phyloP scores from a whole-genome alignment of 805 yeast genomes.

The Candida schatavii region DNA sequence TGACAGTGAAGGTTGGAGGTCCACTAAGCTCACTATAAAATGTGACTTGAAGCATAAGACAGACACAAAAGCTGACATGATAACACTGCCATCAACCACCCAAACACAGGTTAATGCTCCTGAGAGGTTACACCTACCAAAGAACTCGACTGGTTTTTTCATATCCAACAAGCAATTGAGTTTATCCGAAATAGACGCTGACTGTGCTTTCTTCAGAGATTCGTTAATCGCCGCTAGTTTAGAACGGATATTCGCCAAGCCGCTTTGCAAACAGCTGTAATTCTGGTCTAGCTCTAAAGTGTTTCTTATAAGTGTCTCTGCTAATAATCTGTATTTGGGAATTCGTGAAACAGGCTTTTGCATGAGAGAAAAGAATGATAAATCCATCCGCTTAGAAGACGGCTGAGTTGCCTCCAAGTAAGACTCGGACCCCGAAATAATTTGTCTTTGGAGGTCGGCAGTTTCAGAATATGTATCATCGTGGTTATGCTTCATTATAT shows the following conservation, averaged over 20 bases:
- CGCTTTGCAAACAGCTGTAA: slow-evolving; percentile 11
- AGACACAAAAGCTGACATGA: slow-evolving; percentile 9
- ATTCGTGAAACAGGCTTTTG: slow-evolving; percentile 54
- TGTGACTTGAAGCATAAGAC: slow-evolving; percentile 24
- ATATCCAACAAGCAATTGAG: slow-evolving; percentile 11
- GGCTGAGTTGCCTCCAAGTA: slow-evolving; percentile 45
- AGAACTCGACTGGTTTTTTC: slow-evolving; percentile 31
- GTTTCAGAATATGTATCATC: slow-evolving; percentile 9
- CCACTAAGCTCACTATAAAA: neutral
- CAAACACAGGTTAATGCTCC: slow-evolving; percentile 45
- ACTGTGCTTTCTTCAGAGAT: slow-evolving; percentile 18
- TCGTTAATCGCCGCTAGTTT: slow-evolving; percentile 25
- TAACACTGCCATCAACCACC: slow-evolving; percentile 21
- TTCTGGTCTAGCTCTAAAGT: slow-evolving; percentile 15
- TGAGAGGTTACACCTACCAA: slow-evolving; percentile 43
- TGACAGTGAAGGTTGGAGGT: neutral
- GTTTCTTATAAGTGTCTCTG: slow-evolving; percentile 38
- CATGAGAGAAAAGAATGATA: slow-evolving; percentile 51
- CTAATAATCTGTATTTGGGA: slow-evolving; percentile 48
- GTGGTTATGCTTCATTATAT: slow-evolving; percentile 24
- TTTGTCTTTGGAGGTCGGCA: slow-evolving; percentile 4
- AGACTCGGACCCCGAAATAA: slow-evolving; percentile 23
- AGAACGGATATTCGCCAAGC: slow-evolving; percentile 14
- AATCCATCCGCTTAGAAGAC: slow-evolving; percentile 34
- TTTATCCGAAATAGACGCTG: slow-evolving; percentile 17